Base-by-base conservation (phyloP, 1,284 basidiomycete species). In the Moesziomyces sp. region DNA sequence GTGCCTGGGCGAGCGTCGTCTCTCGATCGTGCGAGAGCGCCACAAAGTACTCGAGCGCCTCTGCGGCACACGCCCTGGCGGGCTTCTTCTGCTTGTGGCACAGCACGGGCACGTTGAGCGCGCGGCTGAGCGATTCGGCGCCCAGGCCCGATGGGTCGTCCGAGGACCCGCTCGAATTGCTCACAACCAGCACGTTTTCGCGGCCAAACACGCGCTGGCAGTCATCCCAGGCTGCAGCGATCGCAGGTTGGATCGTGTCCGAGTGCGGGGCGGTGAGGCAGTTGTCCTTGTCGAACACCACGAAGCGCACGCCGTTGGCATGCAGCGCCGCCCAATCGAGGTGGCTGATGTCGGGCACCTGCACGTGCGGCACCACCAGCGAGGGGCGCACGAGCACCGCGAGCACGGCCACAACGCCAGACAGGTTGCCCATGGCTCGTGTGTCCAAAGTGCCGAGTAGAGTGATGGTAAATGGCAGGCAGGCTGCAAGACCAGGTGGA, bases 221-320 rank as follows among this genome's bases (percentile, higher is more conserved):
- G 76, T 90, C 87, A 38, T 86, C 83, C 94, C 94, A 98, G 5
- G 91, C 89, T n/a, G 88, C 86, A 89, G 93, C 74, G 14, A 76
- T 43, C 11, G 46, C 50, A 4, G 50, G 49, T 11, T 52, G 61
- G 14, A 84, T 77, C 6, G 58, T 45, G 58, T 85, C 83, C 16
- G 69, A 61, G 48, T 79, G 61, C 0, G 85, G 85, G 30, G 68
- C 67, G 5, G 84, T 84, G 76, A 98, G 85, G 82, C 96, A 98
- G 77, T 99, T 98, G 84, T 99, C 96, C 86, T 97, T 98, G 88
- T 98, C 96, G 75, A 97, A 91, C 0, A 99, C 90, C 13, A 92
- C 91, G 35, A 91, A 94, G 48, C 90, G 89, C 79, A 93, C 94
- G 2, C 95, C 94, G 18, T 90, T 89, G 58, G 87, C 87, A 64